Base-by-base conservation (phyloP, 1,284 basidiomycete genomes). In the Apiotrichum domesticum region DNA sequence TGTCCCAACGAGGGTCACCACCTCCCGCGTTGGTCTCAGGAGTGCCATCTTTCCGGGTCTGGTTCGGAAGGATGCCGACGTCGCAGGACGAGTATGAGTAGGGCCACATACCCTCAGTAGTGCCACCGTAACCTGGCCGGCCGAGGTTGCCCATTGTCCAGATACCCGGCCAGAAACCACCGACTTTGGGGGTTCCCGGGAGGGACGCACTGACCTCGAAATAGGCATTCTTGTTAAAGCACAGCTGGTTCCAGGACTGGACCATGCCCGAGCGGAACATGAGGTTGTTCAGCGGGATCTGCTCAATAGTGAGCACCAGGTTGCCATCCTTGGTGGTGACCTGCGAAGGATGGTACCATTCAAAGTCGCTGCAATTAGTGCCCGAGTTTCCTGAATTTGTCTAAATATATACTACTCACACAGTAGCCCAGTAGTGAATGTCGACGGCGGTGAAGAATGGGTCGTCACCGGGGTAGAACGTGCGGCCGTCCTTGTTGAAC, bases 321-420 rank as follows among this genome's bases (percentile, higher is more conserved):
- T 84, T 79, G n/a, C 95, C 95, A 65, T 85, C 80, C 54, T 78
- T 78, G 3, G 95, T 98, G 2, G 84, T 88, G 54, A 93, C 79
- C 3, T 87, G 86, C 6, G 79, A 82, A 2, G 94, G 93, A 66
- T 90, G 87, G 75, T 91, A 72, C 74, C 74, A 77, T 60, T 77
- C 75, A 50, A 76, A 73, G 60, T 77, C 75, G 53, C 70, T 74
- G 21, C 21, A 21, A 21, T 21, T 21, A 21, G 21, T 21, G 21
- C 21, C 21, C 21, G 21, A 21, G 21, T 21, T 21, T 21, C 21
- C 21, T 21, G 21, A 21, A 21, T 21, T 21, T 21, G 21, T 21
- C 21, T 21, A 21, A 21, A 21, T 21, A 21, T 21, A 21, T 21
- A 21, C 21, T 21, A 21, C 21, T 21, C 21, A 21, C 21, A 21